Evolutionary conservation across 2,329 filamentous ascomycete genomes (phyloP).

Genomic region (Beauveria bassiana): DNA sequence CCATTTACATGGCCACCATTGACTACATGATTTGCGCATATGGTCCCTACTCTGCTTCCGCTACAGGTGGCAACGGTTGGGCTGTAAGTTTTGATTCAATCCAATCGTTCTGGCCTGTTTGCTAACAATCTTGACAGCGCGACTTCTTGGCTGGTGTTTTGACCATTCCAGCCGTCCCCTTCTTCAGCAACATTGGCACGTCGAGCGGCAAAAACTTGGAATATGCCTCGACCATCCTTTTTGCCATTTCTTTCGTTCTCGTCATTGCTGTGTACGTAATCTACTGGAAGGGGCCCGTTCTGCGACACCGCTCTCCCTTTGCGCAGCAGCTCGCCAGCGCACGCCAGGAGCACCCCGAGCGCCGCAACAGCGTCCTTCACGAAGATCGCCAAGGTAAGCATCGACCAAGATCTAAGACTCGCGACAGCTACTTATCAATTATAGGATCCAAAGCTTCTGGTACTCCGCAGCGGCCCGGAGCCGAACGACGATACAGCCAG

Average conservation of each 20-base stretch:
- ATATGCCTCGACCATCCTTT: slow-evolving; percentile 57
- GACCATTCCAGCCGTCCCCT: slow-evolving; percentile 59
- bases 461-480: slow-evolving; percentile 14
- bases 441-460: slow-evolving; percentile 19
- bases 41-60: slow-evolving; percentile 64
- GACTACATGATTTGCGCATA: slow-evolving; percentile 74
- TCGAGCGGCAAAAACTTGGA: slow-evolving; percentile 42
- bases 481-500: slow-evolving; percentile 28
- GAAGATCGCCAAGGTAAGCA: slow-evolving; percentile 13
- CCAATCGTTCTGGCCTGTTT: background rate
- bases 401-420: background rate
- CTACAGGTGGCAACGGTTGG: slow-evolving; percentile 70
- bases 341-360: slow-evolving; percentile 25
- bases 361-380: slow-evolving; percentile 21
- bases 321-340: slow-evolving; percentile 52
- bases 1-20: slow-evolving; percentile 69
- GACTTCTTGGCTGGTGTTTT: slow-evolving; percentile 68
- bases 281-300: slow-evolving; percentile 54
- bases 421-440: slow-evolving; percentile 10
- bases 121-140: slow-evolving; percentile 25
- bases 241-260: slow-evolving; percentile 52
- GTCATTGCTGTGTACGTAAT: slow-evolving; percentile 58
- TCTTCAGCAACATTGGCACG: slow-evolving; percentile 49
- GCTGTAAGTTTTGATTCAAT: slow-evolving; percentile 23
- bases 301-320: slow-evolving; percentile 56